These are phyloP conservation scores for Ceriops tagal DNA, from an alignment of 345 rosid species.

Conservation along the genomic window DNA sequence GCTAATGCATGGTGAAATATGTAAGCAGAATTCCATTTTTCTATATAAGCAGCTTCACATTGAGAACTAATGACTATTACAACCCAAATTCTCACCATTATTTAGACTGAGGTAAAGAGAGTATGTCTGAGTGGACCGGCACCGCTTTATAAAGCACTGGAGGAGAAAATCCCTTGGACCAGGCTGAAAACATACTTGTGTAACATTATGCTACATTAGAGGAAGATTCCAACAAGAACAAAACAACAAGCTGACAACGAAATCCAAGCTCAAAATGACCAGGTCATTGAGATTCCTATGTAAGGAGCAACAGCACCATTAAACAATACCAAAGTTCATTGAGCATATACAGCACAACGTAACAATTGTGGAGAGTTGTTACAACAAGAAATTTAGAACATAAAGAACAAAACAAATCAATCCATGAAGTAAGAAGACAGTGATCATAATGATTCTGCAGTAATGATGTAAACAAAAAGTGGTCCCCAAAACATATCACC, in stretches of 20 bases:
- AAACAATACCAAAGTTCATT: neutral
- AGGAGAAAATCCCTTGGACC: constrained; percentile 33
- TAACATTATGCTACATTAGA: neutral
- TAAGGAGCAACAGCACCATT: neutral
- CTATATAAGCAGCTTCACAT: neutral
- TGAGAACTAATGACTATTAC: neutral
- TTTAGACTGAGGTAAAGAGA: constrained; percentile 26
- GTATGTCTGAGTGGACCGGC: constrained; percentile 30
- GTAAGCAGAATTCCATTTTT: neutral
- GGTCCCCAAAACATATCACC: constrained; percentile 16
- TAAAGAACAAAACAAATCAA: neutral
- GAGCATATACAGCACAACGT: neutral
- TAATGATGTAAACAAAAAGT: constrained; percentile 18
- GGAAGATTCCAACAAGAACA: constrained; percentile 6
- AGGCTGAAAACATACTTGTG: constrained; percentile 21
- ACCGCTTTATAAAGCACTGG: constrained; percentile 34
- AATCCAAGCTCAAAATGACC: constrained; percentile 9
- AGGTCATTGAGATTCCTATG: neutral
- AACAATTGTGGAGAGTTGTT: neutral
- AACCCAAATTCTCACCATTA: constrained; percentile 22
- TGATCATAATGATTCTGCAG: constrained; percentile 8
- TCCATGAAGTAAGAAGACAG: neutral
- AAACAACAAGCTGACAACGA: neutral
- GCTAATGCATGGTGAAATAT: neutral
- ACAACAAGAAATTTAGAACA: constrained; percentile 2